Base-by-base conservation (phyloP, 2,329 filamentous ascomycete species). In the Pseudocercospora musae region DNA sequence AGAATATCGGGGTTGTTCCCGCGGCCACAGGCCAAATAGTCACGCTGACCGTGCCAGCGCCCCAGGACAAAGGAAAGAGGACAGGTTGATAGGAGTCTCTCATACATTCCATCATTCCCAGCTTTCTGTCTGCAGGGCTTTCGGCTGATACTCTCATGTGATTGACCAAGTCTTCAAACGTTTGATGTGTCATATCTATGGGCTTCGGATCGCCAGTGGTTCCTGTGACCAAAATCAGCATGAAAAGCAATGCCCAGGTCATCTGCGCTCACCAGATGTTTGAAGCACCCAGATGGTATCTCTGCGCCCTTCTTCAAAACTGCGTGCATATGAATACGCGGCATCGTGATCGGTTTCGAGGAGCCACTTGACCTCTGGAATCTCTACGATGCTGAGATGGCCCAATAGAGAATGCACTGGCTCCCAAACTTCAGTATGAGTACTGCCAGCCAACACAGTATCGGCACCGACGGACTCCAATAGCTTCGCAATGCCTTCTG, bases 161-260 rank as follows among this genome's bases (percentile, higher is more conserved):
- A 31, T 40, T 15, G 8, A 25, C 18, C 13, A 52, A 29, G 10
- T 44, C 6, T 13, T 50, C 48, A 7, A 62, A 44, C 9, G 18
- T 20, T 15, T 54, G 37, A 42, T 48, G 31, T 1, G 15, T 50
- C 21, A 54, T 6, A 2, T 20, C 10, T 27, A 66, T 62, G 3
- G 64, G 61, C 57, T 64, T 66, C 8, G 59, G 62, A 20, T 57
- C 42, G 27, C 66, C 66, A 4, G 66, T 68, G 6, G 66, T 68
- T 8, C 66, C 66, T 61, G 53, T 13, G 2, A 50, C 18, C 9
- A 11, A 50, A 15, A 59, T 40, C n/a, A n/a, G 21, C 50, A 23
- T 5, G 10, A n/a, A 9, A 3, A 18, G 13, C 48, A 25, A 8
- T 6, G 7, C 10, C 1, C 4, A 8, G 4, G 3, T 15, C 8